Conservation (phyloP, 352 stramenopile species). For the Phytopythium mirpurense region DNA sequence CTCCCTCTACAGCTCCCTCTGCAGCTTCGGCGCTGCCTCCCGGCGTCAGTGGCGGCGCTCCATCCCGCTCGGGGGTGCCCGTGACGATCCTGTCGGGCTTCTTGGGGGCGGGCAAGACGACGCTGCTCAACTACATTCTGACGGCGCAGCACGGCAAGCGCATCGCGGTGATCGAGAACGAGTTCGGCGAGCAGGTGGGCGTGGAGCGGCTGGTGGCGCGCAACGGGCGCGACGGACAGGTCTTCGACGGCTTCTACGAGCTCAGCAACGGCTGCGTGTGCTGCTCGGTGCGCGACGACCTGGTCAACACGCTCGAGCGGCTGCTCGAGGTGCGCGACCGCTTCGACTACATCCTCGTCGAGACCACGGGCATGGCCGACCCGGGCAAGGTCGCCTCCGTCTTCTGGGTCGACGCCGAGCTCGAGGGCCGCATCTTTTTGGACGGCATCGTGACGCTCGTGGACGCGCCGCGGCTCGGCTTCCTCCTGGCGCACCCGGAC, state of each 20-base stretch:
- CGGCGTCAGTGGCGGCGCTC: background rate
- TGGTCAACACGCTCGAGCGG: slow-evolving; percentile 76
- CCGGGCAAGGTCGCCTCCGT: slow-evolving; percentile 93
- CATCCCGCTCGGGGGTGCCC: slow-evolving; percentile 36
- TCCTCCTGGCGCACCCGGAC: slow-evolving; percentile 56
- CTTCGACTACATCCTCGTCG: slow-evolving; percentile 93
- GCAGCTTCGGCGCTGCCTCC: background rate
- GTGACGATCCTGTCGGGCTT: slow-evolving; percentile 97
- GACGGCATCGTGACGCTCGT: slow-evolving; percentile 97
- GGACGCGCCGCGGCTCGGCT: slow-evolving; percentile 91
- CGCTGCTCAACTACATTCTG: slow-evolving; percentile 97
- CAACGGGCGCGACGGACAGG: slow-evolving; percentile 47
- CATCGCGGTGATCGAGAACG: slow-evolving; percentile 98
- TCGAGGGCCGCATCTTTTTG: slow-evolving; percentile 84
- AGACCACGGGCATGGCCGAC: slow-evolving; percentile 93
- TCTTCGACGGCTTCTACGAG: slow-evolving; percentile 91
- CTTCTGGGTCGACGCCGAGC: slow-evolving; percentile 95
- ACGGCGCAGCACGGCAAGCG: slow-evolving; percentile 89
- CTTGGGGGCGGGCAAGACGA: slow-evolving; percentile 96
- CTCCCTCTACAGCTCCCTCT: background rate
- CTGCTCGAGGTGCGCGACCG: slow-evolving; percentile 76
- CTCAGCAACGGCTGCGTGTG: slow-evolving; percentile 98
- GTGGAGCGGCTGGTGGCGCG: slow-evolving; percentile 92
- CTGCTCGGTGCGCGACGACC: slow-evolving; percentile 94
- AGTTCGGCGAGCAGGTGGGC: slow-evolving; percentile 96